These are phyloP conservation scores for Entophlyctis luteolus DNA, from an alignment of 192 early-diverging fungal species.

Conservation along the genomic window DNA sequence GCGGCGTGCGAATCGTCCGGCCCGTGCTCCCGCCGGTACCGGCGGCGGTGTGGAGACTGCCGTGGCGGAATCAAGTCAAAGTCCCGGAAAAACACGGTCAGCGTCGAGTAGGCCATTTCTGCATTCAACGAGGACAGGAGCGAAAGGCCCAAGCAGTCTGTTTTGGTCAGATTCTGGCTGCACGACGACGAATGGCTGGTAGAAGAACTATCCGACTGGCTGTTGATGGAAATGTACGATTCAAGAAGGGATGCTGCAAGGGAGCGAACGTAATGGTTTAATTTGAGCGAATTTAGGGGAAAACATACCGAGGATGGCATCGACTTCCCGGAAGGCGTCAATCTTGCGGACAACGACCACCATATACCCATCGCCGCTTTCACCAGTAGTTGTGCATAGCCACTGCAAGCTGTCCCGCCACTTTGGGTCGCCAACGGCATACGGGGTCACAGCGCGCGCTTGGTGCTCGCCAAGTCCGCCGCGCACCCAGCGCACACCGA, in stretches of 20 bases:
- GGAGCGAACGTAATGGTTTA: too few species aligned
- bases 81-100: constrained; percentile 16
- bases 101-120: background rate
- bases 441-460: constrained; percentile 11
- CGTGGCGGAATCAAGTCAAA: background rate
- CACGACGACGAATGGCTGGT: background rate
- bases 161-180: background rate
- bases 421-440: background rate
- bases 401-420: background rate
- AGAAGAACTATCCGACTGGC: background rate
- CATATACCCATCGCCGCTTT: background rate
- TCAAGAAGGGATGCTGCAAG: background rate
- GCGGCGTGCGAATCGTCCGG: background rate
- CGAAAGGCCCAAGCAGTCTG: background rate
- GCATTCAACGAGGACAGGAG: constrained; percentile 3
- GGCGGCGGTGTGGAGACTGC: background rate
- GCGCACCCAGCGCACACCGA: background rate
- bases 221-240: background rate
- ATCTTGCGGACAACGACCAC: constrained; percentile 6
- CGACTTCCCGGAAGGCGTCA: background rate
- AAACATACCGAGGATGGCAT: background rate
- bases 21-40: background rate
- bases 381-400: background rate
- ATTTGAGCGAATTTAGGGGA: too few species aligned
- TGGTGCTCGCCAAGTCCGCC: background rate